phyloP scores from a whole-genome alignment of 2,329 filamentous ascomycete genomes.

The Trichoderma koningii region DNA sequence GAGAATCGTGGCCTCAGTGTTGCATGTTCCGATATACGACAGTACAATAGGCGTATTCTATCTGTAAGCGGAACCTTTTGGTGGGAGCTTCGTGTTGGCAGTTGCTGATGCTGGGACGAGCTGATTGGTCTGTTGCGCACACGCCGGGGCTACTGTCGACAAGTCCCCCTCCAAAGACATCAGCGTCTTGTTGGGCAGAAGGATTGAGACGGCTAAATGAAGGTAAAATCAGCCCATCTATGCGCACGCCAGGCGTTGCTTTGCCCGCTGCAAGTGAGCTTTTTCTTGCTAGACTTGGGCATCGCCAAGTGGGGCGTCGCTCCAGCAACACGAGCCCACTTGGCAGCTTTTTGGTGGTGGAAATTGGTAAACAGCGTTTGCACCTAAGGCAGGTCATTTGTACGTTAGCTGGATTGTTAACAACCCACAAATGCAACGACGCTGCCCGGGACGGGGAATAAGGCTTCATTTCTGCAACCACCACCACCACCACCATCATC shows the following conservation, averaged over 20 bases:
- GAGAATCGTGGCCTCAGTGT: conserved; percentile 13
- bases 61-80: neutral
- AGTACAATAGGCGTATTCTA: no score
- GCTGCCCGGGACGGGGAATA: conserved; percentile 12
- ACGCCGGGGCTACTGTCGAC: conserved; percentile 22
- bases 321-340: conserved; percentile 31
- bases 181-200: neutral
- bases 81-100: conserved; percentile 4
- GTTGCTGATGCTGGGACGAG: neutral
- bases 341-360: conserved; percentile 30
- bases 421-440: conserved; percentile 24
- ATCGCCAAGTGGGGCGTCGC: conserved; percentile 33
- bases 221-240: neutral
- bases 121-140: conserved; percentile 27
- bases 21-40: no score
- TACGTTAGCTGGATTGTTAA: conserved; percentile 1
- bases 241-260: neutral
- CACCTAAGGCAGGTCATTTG: neutral
- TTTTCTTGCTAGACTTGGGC: conserved; percentile 9
- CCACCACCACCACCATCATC: neutral
- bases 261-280: neutral
- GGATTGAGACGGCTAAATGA: neutral
- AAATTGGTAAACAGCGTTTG: conserved; percentile 34
- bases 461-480: neutral
- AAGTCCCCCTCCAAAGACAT: no score